Base-by-base conservation (phyloP, 257 asterid species). In the Cynanchum wilfordii region DNA sequence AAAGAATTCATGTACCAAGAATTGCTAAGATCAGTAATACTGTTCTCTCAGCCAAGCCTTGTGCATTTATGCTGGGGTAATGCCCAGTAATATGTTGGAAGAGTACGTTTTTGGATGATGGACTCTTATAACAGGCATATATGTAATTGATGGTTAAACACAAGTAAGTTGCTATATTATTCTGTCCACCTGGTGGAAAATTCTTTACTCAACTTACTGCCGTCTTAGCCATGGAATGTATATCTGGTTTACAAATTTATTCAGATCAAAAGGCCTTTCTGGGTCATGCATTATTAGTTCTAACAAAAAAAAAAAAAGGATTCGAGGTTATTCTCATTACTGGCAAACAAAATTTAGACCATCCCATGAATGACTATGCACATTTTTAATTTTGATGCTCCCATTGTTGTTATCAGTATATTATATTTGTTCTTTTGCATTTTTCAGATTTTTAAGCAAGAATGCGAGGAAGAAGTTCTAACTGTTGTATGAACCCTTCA, bases 361-460 rank as follows among this genome's bases (percentile, higher is more conserved):
- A n/a, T n/a, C 66, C 16, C 42, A 20, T 40, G 44, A 51, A 30
- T 69, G 33, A 19, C n/a, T n/a, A 51, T 69, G 29, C 4, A 9
- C 2, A 50, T 50, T 19, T 51, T 7, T 16, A 20, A 30, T 69
- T 19, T 50, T 51, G 27, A 15, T 51, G 30, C 33, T 54, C 1
- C 9, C 17, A 5, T 8, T 27, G 22, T 60, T 20, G 33, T 12
- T 52, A 58, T 52, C 36, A 30, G 6, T 42, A 7, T 49, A 27
- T 9, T 29, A 29, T 9, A 47, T 70, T 4, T 4, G 20, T 15
- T 50, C 1, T 33, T 33, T n/a, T 52, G 7, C 5, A 33, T 42
- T 52, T 68, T 70, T 8, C 73, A 70, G 73, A 69, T 30, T 69
- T 13, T 52, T 69, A 30, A 40, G 33, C 50, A 30, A 19, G 50